Evolutionary conservation across 306 rosid species (phyloP), one percentile per base, ranked within the genome.

Genomic region (Gleditsia sinensis): DNA sequence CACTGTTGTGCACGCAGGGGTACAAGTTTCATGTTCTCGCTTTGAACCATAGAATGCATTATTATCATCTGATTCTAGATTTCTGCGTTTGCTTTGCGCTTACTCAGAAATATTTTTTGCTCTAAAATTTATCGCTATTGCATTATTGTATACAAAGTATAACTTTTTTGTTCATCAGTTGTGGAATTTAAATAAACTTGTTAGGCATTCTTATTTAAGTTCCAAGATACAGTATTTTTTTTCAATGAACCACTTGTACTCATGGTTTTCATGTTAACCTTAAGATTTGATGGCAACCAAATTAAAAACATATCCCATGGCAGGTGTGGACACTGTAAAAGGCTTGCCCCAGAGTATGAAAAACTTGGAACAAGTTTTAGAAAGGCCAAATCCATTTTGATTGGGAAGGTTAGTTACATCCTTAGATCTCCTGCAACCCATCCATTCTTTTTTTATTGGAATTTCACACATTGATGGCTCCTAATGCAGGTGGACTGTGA

Each of bases 271-370:
- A 71, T 40, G n/a, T 46, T 17, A 16, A 17, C 2, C 42, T 16
- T 30, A 17, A 57, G 19, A 39, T 43, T 28, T 28, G 45, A 28
- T 58, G 23, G 17, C 10, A 27, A 20, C 54, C 16, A 1, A 20
- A 11, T 57, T 8, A 9, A 28, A 14, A 48, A 36, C 49, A 20
- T 46, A 72, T 11, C 32, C 11, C 4, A 6, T 68, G 69, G 61
- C 78, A 94, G 98, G 98, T 94, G 97, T 83, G 98, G 97, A 12
- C 98, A 94, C 69, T 88, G 97, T 84, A 91, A 94, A 78, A 94
- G 58, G 83, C 96, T 94, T 71, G 93, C 96, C 7, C 97, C 96
- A 2, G 97, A 94, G 59, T 94, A 69, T 79, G 97, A 91, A 82
- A 90, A 88, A 64, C 91, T 94, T n/a, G 97, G 85, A 13, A 28